Conservation (phyloP, 2,329 filamentous ascomycete genomes). For the Dactylella cylindrospora region DNA sequence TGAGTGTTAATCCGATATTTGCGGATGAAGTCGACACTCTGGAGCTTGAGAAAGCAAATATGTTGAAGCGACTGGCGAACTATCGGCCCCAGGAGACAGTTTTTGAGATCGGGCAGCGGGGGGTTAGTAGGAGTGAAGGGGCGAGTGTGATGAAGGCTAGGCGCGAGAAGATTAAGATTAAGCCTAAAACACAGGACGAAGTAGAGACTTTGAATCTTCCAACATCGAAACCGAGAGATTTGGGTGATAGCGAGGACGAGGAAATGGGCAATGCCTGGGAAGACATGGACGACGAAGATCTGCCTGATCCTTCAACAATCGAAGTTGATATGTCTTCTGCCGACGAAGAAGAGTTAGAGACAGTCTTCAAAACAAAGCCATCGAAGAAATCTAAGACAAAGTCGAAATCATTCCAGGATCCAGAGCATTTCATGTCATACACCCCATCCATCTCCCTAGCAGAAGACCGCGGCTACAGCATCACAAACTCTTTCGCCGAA, state of each 20-base stretch:
- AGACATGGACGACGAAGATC: constrained; percentile 52
- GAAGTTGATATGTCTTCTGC: constrained; percentile 62
- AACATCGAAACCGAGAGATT: constrained; percentile 49
- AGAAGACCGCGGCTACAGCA: constrained; percentile 90
- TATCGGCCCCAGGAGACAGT: constrained; percentile 91
- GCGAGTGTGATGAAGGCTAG: constrained; percentile 75
- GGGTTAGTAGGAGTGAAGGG: constrained; percentile 65
- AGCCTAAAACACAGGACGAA: constrained; percentile 56
- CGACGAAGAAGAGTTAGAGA: constrained; percentile 65
- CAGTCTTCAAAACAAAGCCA: constrained; percentile 60
- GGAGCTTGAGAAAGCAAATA: constrained; percentile 74
- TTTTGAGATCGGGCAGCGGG: constrained; percentile 84
- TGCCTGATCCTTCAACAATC: constrained; percentile 10
- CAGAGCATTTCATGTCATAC: constrained; percentile 96
- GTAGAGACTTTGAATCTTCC: constrained; percentile 47
- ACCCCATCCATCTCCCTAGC: constrained; percentile 77
- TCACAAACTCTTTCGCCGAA: constrained; percentile 83
- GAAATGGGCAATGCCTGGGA: constrained; percentile 51
- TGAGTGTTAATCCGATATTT: constrained; percentile 77
- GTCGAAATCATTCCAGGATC: constrained; percentile 72
- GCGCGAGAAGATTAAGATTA: constrained; percentile 64
- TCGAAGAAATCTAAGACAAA: constrained; percentile 58
- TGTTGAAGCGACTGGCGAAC: constrained; percentile 83
- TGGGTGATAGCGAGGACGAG: constrained; percentile 52
- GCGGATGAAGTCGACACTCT: constrained; percentile 65